phyloP scores from a whole-genome alignment of 2,329 filamentous ascomycete genomes.

The Arthrinium puccinioides region DNA sequence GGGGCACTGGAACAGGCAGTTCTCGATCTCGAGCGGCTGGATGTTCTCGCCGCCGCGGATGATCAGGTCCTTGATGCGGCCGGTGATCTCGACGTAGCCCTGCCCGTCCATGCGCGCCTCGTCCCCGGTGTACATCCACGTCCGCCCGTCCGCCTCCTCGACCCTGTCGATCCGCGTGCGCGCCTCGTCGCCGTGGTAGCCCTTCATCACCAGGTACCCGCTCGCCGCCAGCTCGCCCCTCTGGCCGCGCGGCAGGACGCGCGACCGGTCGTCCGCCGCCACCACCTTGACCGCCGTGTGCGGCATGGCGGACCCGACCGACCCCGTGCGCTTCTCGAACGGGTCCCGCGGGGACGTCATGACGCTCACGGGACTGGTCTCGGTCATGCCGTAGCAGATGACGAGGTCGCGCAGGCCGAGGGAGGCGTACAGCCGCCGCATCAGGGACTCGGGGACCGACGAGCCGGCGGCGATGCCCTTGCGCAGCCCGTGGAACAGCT shows the following conservation, averaged over 20 bases:
- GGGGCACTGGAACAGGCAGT: constrained; percentile 69
- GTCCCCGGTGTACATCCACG: constrained; percentile 92
- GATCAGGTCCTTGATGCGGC: constrained; percentile 85
- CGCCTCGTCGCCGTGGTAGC: constrained; percentile 72
- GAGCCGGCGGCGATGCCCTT: constrained; percentile 92
- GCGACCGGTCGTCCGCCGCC: constrained; percentile 50
- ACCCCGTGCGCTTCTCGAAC: constrained; percentile 62
- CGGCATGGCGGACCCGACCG: constrained; percentile 75
- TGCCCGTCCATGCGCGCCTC: constrained; percentile 78
- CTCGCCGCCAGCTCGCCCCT: constrained; percentile 75
- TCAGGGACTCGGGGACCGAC: constrained; percentile 75
- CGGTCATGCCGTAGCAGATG: constrained; percentile 96
- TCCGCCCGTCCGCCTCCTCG: constrained; percentile 34
- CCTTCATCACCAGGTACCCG: constrained; percentile 86
- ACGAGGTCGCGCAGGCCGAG: constrained; percentile 77
- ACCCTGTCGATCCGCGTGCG: constrained; percentile 61
- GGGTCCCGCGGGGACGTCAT: constrained; percentile 81
- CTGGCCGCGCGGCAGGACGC: constrained; percentile 55
- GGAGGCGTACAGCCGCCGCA: constrained; percentile 64
- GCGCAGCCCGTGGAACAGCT: constrained; percentile 40
- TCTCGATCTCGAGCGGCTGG: constrained; percentile 87
- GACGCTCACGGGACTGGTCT: constrained; percentile 69
- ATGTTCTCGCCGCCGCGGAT: constrained; percentile 96
- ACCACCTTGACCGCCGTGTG: constrained; percentile 77
- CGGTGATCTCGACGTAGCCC: constrained; percentile 84